Evolutionary conservation across 208 protist species (phyloP), one percentile per base, ranked within the genome.

Genomic region (Trypanosoma mega): DNA sequence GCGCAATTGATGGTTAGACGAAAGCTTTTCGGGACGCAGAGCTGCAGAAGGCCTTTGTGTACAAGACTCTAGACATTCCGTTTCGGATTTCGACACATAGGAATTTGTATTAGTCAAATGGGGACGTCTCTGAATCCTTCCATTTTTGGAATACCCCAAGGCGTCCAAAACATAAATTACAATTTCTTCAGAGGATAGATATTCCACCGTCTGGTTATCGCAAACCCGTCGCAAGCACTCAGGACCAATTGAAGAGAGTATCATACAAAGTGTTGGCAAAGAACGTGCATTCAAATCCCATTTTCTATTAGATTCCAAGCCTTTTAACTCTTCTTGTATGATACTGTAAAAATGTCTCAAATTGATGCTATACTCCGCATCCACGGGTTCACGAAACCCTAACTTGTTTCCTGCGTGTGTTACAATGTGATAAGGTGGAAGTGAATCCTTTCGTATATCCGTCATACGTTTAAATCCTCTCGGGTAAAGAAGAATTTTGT

Each of bases 231-330:
- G 51, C 71, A 87, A 55, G 49, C 56, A 51, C 0, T 46, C 18
- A 18, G 83, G 79, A 33, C 63, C 79, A 11, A 90, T 44, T 12
- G 72, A 62, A 0, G 79, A 72, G 12, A 90, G 68, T 21, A 82
- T 26, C 34, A 87, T 80, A 51, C 63, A 72, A 52, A 84, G 53
- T 55, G 79, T 76, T 31, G 82, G 82, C 31, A 69, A 62, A 48
- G 63, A 63, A 53, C 20, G 24, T 9, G 26, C 30, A 55, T 12
- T 12, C 30, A 33, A 16, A 18, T 14, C 23, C 31, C 16, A 20
- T 20, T 14, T 11, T 41, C 7, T 23, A 6, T 11, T 34, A 44
- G 8, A 20, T 12, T 9, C 37, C 26, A 68, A 7, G 33, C 11
- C 29, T 36, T 16, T 14, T 33, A 68, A 2, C 21, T 68, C 62